phyloP scores from a whole-genome alignment of 345 rosid genomes.

The Eucalyptus leucophloia region DNA sequence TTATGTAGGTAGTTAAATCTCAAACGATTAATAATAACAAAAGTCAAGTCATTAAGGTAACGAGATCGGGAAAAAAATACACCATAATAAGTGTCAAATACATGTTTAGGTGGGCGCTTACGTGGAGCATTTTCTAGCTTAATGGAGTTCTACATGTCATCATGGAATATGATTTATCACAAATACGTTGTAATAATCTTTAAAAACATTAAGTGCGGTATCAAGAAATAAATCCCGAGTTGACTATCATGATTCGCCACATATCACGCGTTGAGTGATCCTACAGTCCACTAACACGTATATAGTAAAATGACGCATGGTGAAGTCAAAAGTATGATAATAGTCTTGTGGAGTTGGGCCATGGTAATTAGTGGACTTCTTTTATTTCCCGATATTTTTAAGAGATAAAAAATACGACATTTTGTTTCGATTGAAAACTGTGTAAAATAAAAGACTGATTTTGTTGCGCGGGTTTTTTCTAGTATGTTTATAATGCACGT shows the following conservation, averaged over 20 bases:
- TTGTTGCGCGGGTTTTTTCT: background rate
- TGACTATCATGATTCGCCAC: too few relatives aligned
- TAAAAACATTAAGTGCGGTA: too few relatives aligned
- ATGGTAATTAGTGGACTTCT: background rate
- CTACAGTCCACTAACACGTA: too few relatives aligned
- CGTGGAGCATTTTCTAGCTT: background rate
- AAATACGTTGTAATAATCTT: too few relatives aligned
- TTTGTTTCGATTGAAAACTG: background rate
- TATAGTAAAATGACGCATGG: too few relatives aligned
- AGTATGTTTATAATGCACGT: background rate
- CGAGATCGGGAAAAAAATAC: background rate
- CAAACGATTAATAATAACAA: background rate
- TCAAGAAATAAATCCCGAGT: too few relatives aligned
- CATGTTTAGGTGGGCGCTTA: background rate
- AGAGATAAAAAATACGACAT: too few relatives aligned
- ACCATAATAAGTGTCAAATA: background rate
- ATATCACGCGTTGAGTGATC: too few relatives aligned
- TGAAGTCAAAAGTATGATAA: background rate
- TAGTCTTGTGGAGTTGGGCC: background rate
- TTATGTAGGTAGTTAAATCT: background rate
- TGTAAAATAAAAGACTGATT: background rate
- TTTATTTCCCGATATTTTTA: too few relatives aligned
- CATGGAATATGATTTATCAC: background rate
- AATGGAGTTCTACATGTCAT: background rate
- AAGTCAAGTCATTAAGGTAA: background rate